A percentile compares a stretch with the other conserved stretches of the same genome.
Evolutionary conservation across 1,284 basidiomycete genomes (phyloP).

Genomic region (Cutaneotrichosporon sp.): DNA sequence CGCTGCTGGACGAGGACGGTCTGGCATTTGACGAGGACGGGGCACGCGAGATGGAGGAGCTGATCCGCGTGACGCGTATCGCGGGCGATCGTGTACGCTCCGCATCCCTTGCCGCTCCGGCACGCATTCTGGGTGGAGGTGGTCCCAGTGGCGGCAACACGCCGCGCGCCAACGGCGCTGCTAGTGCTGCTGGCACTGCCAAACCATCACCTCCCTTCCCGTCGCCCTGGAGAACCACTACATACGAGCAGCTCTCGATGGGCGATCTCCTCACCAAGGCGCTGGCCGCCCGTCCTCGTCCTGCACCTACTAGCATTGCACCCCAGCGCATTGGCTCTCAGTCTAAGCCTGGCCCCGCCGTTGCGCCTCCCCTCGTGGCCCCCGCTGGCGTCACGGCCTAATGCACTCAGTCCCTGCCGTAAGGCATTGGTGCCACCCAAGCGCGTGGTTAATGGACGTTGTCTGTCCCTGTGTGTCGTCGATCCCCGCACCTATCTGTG

Average conservation of each 20-base stretch:
- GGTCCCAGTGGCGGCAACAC: not conserved
- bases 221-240: conserved; percentile 25
- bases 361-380: conserved; percentile 1
- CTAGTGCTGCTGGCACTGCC: not conserved
- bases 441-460: not conserved
- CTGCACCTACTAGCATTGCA: not conserved
- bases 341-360: conserved; percentile 13
- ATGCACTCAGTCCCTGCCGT: too few relatives aligned
- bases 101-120: not conserved
- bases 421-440: too few relatives aligned
- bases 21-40: conserved; percentile 70
- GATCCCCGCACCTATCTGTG: too few relatives aligned
- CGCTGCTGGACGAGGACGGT: conserved; percentile 47
- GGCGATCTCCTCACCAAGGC: conserved; percentile 38
- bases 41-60: conserved; percentile 61
- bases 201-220: conserved; percentile 2
- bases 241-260: conserved; percentile 28
- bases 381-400: conserved; percentile 10
- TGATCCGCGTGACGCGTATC: conserved; percentile 55
- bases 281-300: conserved; percentile 29
- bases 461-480: too few relatives aligned
- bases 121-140: not conserved
- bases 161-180: not conserved
- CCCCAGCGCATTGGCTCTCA: not conserved
- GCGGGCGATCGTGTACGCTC: conserved; percentile 51